A percentile compares a stretch with the other conserved stretches of the same genome.
These are phyloP conservation scores for Saccharomycopsis vini DNA, from an alignment of 805 yeast genomes.

Conservation along the genomic window DNA sequence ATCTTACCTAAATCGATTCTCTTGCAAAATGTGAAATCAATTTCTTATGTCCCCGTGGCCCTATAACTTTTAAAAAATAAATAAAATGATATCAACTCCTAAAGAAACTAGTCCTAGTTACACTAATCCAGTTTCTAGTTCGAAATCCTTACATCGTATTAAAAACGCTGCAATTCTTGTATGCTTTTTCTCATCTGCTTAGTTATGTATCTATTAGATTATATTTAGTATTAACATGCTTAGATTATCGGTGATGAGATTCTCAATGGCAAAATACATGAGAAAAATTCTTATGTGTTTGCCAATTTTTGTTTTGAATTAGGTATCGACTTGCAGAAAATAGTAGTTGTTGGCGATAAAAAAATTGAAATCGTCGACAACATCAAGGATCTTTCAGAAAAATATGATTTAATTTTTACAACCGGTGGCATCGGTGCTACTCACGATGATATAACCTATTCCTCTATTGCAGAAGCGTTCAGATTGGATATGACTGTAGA, in stretches of 20 bases:
- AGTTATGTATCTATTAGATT: too few relatives aligned
- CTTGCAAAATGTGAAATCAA: too few relatives aligned
- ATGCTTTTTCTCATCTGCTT: too few relatives aligned
- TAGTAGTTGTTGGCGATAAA: constrained; percentile 74
- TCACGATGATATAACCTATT: constrained; percentile 83
- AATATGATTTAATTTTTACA: constrained; percentile 63
- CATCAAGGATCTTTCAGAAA: constrained; percentile 35
- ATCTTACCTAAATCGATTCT: too few relatives aligned
- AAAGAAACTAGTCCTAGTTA: too few relatives aligned
- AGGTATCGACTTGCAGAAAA: constrained; percentile 58
- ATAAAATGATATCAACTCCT: too few relatives aligned
- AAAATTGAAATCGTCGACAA: constrained; percentile 51
- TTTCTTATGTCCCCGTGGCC: too few relatives aligned
- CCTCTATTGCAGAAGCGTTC: constrained; percentile 60
- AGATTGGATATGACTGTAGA: constrained; percentile 43
- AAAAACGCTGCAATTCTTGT: constrained; percentile 11
- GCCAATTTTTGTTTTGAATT: constrained; percentile 60
- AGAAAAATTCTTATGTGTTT: constrained; percentile 66
- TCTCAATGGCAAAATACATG: constrained; percentile 74
- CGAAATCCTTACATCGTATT: background rate
- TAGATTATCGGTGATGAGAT: constrained; percentile 79
- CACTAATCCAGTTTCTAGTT: constrained; percentile 3
- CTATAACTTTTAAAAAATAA: too few relatives aligned
- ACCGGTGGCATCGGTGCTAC: constrained; percentile 71
- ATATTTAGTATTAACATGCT: background rate